These are phyloP conservation scores for Persicaria tinctoria DNA, from an alignment of 148 eudicot genomes.

Conservation along the genomic window DNA sequence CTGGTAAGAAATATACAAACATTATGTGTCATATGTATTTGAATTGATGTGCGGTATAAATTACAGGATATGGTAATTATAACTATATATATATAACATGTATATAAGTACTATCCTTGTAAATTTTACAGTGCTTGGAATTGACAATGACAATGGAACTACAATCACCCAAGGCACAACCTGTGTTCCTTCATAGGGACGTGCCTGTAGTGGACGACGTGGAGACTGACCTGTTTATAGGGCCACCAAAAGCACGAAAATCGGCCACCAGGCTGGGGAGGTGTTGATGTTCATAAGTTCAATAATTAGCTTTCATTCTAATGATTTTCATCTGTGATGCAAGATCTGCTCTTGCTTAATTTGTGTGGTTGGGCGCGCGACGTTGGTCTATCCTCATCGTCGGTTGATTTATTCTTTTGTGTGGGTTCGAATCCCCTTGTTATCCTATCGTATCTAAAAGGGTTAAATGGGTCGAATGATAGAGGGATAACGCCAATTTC, in stretches of 20 bases:
- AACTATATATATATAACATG: not conserved
- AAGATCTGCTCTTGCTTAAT: not conserved
- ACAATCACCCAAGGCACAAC: constrained; percentile 1
- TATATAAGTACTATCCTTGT: not conserved
- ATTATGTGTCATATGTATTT: too few relatives aligned
- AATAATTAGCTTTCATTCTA: not conserved
- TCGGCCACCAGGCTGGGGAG: not conserved
- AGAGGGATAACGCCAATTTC: not conserved
- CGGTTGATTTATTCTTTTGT: not conserved
- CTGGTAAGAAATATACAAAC: too few relatives aligned
- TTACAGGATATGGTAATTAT: too few relatives aligned
- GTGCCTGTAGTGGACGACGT: not conserved
- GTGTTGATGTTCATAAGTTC: not conserved
- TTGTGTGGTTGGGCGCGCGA: too few relatives aligned
- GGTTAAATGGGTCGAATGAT: not conserved
- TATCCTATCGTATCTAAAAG: not conserved
- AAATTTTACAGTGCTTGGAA: not conserved
- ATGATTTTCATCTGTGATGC: not conserved
- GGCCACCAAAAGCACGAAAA: constrained; percentile 7
- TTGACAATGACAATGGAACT: not conserved
- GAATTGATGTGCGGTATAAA: too few relatives aligned
- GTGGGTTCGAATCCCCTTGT: not conserved
- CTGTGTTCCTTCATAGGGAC: not conserved
- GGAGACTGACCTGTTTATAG: constrained; percentile 5
- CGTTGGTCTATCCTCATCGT: not conserved